A percentile compares a stretch with the other conserved stretches of the same genome.
phyloP scores from a whole-genome alignment of 2,329 filamentous ascomycete genomes.

The Ascochyta rabiei region DNA sequence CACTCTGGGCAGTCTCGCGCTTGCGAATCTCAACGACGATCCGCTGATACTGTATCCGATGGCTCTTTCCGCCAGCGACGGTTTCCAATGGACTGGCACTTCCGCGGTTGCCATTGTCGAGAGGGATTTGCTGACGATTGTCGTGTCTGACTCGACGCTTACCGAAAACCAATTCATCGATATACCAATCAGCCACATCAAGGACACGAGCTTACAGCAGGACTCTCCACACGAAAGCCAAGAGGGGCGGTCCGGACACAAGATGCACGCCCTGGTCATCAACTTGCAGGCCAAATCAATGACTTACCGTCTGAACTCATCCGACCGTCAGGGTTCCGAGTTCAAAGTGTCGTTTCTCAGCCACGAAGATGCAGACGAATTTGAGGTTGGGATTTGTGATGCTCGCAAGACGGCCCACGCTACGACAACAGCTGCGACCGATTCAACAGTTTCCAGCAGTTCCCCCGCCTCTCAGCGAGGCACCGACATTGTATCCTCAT shows the following conservation, averaged over 20 bases:
- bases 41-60: constrained; percentile 30
- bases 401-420: not conserved
- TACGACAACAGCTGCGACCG: not conserved
- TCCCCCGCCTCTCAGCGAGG: not conserved
- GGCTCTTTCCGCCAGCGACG: constrained; percentile 27
- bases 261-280: constrained; percentile 9
- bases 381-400: constrained; percentile 11
- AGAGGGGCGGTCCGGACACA: constrained; percentile 9
- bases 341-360: constrained; percentile 31
- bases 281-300: constrained; percentile 4
- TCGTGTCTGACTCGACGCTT: constrained; percentile 24
- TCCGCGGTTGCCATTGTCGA: constrained; percentile 26
- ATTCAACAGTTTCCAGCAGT: not conserved
- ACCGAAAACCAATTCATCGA: constrained; percentile 34
- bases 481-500: not conserved
- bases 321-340: constrained; percentile 19
- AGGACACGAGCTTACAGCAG: constrained; percentile 10
- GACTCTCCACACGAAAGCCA: constrained; percentile 11
- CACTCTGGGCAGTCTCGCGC: constrained; percentile 21
- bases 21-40: constrained; percentile 18
- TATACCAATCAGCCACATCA: constrained; percentile 34
- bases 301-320: constrained; percentile 34
- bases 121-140: constrained; percentile 27
- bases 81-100: constrained; percentile 29
- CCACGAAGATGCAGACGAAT: constrained; percentile 28